Conservation (phyloP, 1,284 basidiomycete species). For the Tilletia indica region DNA sequence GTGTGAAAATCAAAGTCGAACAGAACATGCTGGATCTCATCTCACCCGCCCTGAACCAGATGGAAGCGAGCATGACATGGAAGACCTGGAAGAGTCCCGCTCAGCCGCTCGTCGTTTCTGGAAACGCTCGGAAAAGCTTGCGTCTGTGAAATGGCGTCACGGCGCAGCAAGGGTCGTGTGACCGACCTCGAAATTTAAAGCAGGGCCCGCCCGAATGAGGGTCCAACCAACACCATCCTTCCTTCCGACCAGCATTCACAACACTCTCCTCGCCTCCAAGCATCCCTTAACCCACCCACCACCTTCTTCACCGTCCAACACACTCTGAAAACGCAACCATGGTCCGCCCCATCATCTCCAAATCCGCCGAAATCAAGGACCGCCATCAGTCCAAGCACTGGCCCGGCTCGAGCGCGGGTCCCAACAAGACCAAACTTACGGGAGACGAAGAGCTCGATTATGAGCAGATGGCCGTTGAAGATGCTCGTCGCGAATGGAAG, state of each 20-base stretch:
- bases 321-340: not conserved
- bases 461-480: not conserved
- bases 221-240: not conserved
- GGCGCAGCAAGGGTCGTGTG: no score
- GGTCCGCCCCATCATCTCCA: not conserved
- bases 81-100: not conserved
- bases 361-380: constrained; percentile 4
- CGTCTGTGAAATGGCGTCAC: no score
- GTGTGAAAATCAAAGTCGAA: no score
- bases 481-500: constrained; percentile 4
- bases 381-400: constrained; percentile 8
- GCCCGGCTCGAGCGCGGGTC: constrained; percentile 11
- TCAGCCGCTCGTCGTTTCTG: no score
- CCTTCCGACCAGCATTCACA: not conserved
- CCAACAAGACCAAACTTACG: not conserved
- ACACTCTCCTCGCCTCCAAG: not conserved
- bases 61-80: not conserved
- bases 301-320: not conserved
- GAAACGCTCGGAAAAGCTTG: no score
- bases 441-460: constrained; percentile 13
- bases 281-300: not conserved
- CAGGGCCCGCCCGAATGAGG: no score
- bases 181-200: no score
- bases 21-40: no score
- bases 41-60: no score